These are phyloP conservation scores for Scedosporium apiospermum DNA, from an alignment of 2,329 filamentous ascomycete species.

Conservation along the genomic window DNA sequence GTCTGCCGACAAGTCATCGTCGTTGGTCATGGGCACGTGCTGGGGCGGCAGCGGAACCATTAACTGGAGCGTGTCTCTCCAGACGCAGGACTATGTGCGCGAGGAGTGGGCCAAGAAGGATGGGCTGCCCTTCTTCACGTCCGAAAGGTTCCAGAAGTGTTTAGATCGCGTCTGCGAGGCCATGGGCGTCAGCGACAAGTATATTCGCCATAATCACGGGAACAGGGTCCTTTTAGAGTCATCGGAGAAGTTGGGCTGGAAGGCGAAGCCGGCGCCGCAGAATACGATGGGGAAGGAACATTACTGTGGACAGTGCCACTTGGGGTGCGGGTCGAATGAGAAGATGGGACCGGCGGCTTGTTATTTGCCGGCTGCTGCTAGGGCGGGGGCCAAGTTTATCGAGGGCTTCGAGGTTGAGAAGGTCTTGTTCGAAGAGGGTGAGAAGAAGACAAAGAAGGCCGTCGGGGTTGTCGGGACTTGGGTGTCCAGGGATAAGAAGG, in stretches of 20 bases:
- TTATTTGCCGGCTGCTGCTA: conserved; percentile 71
- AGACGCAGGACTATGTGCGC: conserved; percentile 66
- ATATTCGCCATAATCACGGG: conserved; percentile 61
- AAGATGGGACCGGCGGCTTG: conserved; percentile 73
- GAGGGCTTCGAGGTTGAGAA: conserved; percentile 70
- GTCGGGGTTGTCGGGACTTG: conserved; percentile 66
- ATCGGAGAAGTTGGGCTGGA: conserved; percentile 62
- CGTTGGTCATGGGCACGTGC: conserved; percentile 56
- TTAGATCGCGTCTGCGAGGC: conserved; percentile 69
- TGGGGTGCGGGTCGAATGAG: conserved; percentile 54
- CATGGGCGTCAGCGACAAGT: conserved; percentile 63
- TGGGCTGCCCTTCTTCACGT: conserved; percentile 65
- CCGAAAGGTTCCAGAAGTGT: conserved; percentile 63
- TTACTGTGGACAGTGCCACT: conserved; percentile 57
- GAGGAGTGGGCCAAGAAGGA: conserved; percentile 64
- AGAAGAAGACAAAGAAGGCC: conserved; percentile 40
- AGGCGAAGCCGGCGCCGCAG: conserved; percentile 60
- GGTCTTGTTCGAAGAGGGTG: conserved; percentile 56
- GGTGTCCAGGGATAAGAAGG: conserved; percentile 59
- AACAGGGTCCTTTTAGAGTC: conserved; percentile 70
- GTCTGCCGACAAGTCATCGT: conserved; percentile 48
- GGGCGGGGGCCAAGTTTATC: conserved; percentile 69
- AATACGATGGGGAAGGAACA: conserved; percentile 69
- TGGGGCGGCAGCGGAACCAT: conserved; percentile 84
- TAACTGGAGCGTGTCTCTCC: conserved; percentile 66